phyloP scores from a whole-genome alignment of 768 basidiomycete genomes.

The Strobilomyces dryophilus region DNA sequence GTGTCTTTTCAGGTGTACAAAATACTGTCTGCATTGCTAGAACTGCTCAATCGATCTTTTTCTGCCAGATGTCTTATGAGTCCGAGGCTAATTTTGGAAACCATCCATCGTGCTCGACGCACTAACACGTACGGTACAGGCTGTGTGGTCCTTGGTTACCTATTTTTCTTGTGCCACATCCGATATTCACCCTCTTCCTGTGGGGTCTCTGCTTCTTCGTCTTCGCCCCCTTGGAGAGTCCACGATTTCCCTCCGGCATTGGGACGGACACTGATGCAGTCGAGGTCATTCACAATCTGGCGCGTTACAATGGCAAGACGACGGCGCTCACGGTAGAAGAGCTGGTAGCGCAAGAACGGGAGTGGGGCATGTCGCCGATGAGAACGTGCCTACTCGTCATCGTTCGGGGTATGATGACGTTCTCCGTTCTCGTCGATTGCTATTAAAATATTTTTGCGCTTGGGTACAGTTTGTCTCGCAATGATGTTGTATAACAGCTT shows the following conservation, averaged over 20 bases:
- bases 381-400: constrained; percentile 41
- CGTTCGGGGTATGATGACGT: constrained; percentile 37
- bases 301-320: constrained; percentile 45
- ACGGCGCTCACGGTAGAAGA: constrained; percentile 42
- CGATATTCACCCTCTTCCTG: constrained; percentile 42
- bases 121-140: too few relatives aligned
- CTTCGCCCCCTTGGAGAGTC: constrained; percentile 29
- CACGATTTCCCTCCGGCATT: constrained; percentile 1
- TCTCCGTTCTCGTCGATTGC: neutral
- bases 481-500: constrained; percentile 62
- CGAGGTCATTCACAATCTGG: constrained; percentile 44
- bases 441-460: constrained; percentile 24
- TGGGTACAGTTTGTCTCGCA: constrained; percentile 70
- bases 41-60: too few relatives aligned
- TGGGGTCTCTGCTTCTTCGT: constrained; percentile 50
- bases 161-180: constrained; percentile 46
- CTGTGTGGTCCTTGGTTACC: constrained; percentile 58
- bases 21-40: too few relatives aligned
- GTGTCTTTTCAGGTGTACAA: too few relatives aligned
- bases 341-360: constrained; percentile 33
- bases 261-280: constrained; percentile 52
- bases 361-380: constrained; percentile 6
- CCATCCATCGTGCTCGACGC: too few relatives aligned
- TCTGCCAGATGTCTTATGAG: too few relatives aligned
- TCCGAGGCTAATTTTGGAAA: too few relatives aligned